phyloP scores from a whole-genome alignment of 768 basidiomycete genomes.

The Kwoniella botswanensis region DNA sequence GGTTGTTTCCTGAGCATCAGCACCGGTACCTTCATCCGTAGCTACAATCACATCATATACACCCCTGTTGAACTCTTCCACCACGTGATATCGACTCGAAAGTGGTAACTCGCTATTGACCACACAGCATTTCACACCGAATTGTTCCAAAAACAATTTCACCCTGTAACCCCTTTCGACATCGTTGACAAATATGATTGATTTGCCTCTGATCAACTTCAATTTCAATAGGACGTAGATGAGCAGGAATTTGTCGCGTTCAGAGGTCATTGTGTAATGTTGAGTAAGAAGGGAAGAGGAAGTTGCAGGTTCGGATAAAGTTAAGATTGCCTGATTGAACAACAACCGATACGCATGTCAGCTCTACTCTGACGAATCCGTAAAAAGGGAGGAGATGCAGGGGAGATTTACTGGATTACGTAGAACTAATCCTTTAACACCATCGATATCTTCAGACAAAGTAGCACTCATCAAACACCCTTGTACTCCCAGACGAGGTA shows the following conservation, averaged over 20 bases:
- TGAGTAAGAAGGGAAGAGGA: slow-evolving; percentile 80
- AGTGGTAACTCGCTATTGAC: slow-evolving; percentile 93
- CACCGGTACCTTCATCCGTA: slow-evolving; percentile 80
- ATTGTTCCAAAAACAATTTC: slow-evolving; percentile 97
- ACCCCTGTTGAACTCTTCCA: slow-evolving; percentile 98
- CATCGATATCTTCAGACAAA: slow-evolving; percentile 93
- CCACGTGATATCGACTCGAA: slow-evolving; percentile 95
- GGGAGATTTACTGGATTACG: slow-evolving; percentile 75
- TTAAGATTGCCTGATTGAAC: slow-evolving; percentile 73
- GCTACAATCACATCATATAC: slow-evolving; percentile 99
- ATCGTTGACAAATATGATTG: slow-evolving; percentile 93
- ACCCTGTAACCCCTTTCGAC: slow-evolving; percentile 92
- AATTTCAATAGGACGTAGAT: slow-evolving; percentile 96
- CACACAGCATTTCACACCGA: slow-evolving; percentile 93
- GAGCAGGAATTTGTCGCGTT: slow-evolving; percentile 96
- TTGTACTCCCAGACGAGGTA: slow-evolving; percentile 67
- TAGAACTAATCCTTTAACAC: slow-evolving; percentile 82
- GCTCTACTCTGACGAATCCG: neutral
- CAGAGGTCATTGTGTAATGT: slow-evolving; percentile 79
- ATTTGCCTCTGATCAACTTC: slow-evolving; percentile 93
- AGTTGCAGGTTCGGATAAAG: slow-evolving; percentile 84
- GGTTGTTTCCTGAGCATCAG: slow-evolving; percentile 64
- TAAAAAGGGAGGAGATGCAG: neutral
- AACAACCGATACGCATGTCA: neutral
- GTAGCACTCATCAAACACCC: slow-evolving; percentile 96